A percentile compares a stretch with the other conserved stretches of the same genome.
Conservation (phyloP, 306 rosid species). For the Senna tora region DNA sequence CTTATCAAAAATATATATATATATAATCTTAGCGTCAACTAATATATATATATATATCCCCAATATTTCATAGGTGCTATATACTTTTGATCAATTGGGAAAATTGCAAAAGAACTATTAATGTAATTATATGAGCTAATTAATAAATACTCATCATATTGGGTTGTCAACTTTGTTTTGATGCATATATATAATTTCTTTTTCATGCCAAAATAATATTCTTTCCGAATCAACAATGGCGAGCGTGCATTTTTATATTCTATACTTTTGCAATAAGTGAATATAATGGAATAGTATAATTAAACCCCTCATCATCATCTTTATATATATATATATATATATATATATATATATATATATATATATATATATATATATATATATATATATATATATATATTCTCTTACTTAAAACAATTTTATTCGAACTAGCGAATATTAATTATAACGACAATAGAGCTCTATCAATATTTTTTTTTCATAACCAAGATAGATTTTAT, state of each 20-base stretch:
- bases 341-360: too few relatives aligned
- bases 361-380: too few relatives aligned
- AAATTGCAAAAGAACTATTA: not conserved
- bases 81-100: not conserved
- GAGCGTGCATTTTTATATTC: constrained; percentile 10
- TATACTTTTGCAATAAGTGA: not conserved
- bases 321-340: too few relatives aligned
- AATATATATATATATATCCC: constrained; percentile 30
- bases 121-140: not conserved
- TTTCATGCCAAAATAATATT: not conserved
- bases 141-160: not conserved
- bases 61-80: constrained; percentile 14
- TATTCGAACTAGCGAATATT: too few relatives aligned
- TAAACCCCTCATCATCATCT: not conserved
- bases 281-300: constrained; percentile 17
- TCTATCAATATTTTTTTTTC: too few relatives aligned
- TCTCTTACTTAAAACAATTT: too few relatives aligned
- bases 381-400: too few relatives aligned
- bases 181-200: not conserved
- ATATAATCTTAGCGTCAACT: not conserved
- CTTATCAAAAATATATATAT: too few relatives aligned
- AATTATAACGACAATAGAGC: too few relatives aligned
- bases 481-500: too few relatives aligned
- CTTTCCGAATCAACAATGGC: constrained; percentile 8
- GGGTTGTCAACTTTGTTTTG: constrained; percentile 42